Percentiles rank a stretch among this genome's conserved stretches.
Evolutionary conservation across 2,329 filamentous ascomycete species (phyloP).

Genomic region (Botryotinia globosa): DNA sequence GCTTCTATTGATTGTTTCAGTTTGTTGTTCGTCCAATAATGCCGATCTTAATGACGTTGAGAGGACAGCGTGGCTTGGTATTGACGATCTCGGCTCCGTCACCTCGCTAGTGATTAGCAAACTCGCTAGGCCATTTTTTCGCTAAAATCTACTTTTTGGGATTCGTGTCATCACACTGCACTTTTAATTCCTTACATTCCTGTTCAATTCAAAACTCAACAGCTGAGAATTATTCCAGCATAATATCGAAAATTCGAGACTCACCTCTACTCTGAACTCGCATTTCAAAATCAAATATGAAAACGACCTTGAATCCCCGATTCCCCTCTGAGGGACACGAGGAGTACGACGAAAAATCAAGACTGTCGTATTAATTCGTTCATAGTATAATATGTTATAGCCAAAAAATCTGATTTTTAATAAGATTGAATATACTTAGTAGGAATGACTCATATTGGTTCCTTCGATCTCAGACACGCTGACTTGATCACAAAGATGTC

Average conservation of each 20-base stretch:
- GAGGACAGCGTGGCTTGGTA: neutral
- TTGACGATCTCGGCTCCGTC: neutral
- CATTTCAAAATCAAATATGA: neutral
- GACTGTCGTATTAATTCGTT: too few relatives aligned
- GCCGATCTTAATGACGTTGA: neutral
- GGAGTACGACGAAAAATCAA: neutral
- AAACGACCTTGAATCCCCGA: neutral
- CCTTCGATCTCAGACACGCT: neutral
- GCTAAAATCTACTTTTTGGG: neutral
- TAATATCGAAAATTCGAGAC: neutral
- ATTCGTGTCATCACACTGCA: neutral
- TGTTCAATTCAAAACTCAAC: neutral
- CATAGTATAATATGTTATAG: too few relatives aligned
- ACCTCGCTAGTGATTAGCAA: neutral
- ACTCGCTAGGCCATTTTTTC: neutral
- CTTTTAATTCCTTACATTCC: neutral
- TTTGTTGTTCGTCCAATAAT: too few relatives aligned
- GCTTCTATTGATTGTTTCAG: neutral
- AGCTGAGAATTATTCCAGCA: neutral
- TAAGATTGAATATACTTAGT: too few relatives aligned
- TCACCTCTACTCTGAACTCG: neutral
- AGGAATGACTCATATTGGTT: neutral
- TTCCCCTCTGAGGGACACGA: neutral
- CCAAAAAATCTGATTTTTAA: too few relatives aligned
- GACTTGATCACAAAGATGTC: neutral